Conservation (phyloP, 208 protist genomes). For the Endotrypanum monterogeii region DNA sequence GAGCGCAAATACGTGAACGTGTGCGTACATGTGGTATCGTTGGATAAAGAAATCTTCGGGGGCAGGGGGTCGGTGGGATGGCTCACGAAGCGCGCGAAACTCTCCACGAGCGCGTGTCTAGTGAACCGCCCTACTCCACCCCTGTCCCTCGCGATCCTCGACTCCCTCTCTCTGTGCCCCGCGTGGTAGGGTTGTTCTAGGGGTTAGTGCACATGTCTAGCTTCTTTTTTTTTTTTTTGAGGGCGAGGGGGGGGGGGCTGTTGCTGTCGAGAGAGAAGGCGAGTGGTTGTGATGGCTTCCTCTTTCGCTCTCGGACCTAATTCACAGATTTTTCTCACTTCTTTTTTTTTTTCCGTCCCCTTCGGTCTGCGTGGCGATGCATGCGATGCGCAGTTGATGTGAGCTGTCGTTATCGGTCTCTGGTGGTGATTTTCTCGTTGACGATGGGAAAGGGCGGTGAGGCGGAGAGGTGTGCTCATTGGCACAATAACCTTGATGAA, state of each 20-base stretch:
- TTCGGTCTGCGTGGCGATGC: background rate
- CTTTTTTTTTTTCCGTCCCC: background rate
- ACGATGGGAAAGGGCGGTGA: too few species aligned
- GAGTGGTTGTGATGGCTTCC: background rate
- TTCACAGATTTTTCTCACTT: conserved; percentile 15
- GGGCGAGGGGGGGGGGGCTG: too few species aligned
- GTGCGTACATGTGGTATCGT: background rate
- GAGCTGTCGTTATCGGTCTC: background rate
- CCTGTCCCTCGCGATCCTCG: too few species aligned
- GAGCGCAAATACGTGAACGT: background rate
- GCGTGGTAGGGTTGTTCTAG: background rate
- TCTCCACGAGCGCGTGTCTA: too few species aligned
- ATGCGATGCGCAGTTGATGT: background rate
- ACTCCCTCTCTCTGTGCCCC: too few species aligned
- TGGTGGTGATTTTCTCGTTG: too few species aligned
- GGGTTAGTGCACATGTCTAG: background rate
- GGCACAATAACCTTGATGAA: too few species aligned
- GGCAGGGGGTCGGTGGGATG: too few species aligned
- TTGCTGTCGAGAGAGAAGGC: conserved; percentile 13
- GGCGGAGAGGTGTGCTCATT: too few species aligned
- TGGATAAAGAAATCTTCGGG: background rate
- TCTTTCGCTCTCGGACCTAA: background rate
- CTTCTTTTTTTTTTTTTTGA: conserved; percentile 10
- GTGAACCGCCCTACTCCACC: too few species aligned
- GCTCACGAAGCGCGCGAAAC: too few species aligned